phyloP scores from a whole-genome alignment of 805 yeast species.

The Lachancea thermotolerans region DNA sequence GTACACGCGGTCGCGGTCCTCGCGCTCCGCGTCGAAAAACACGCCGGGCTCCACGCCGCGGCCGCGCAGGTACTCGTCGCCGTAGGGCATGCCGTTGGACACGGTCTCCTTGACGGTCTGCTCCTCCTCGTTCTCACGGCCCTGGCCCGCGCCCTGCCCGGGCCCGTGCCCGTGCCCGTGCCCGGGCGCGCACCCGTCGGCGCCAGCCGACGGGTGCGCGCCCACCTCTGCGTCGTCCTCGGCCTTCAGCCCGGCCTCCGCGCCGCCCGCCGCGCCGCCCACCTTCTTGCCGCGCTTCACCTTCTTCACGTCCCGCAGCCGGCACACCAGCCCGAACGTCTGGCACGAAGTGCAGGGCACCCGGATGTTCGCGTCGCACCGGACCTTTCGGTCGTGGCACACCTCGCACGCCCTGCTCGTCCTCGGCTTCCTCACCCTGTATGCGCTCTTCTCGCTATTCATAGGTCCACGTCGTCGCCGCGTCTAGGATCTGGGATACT shows the following conservation, averaged over 20 bases:
- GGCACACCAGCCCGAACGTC: constrained; percentile 7
- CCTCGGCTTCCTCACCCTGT: constrained; percentile 5
- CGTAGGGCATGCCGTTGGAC: constrained; percentile 8
- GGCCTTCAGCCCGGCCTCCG: not conserved
- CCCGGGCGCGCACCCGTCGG: no score
- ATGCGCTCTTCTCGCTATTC: constrained; percentile 1
- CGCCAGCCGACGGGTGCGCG: not conserved
- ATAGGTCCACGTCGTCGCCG: not conserved
- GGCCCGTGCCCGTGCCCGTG: no score
- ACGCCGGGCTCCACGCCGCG: constrained; percentile 7
- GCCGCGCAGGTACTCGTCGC: constrained; percentile 8
- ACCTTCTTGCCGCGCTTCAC: not conserved
- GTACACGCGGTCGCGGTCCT: constrained; percentile 6
- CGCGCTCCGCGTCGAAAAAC: constrained; percentile 6
- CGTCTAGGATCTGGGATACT: not conserved
- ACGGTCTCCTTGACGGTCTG: constrained; percentile 5
- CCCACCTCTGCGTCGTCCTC: not conserved
- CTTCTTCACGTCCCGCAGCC: constrained; percentile 6
- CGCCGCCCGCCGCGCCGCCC: not conserved
- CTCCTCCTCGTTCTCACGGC: constrained; percentile 1
- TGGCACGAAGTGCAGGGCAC: constrained; percentile 9
- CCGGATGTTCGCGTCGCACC: constrained; percentile 6
- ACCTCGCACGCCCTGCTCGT: constrained; percentile 6
- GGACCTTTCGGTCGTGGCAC: constrained; percentile 7
- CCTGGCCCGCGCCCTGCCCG: no score